Conservation (phyloP, 2,329 filamentous ascomycete species). For the Tothia fuscella region DNA sequence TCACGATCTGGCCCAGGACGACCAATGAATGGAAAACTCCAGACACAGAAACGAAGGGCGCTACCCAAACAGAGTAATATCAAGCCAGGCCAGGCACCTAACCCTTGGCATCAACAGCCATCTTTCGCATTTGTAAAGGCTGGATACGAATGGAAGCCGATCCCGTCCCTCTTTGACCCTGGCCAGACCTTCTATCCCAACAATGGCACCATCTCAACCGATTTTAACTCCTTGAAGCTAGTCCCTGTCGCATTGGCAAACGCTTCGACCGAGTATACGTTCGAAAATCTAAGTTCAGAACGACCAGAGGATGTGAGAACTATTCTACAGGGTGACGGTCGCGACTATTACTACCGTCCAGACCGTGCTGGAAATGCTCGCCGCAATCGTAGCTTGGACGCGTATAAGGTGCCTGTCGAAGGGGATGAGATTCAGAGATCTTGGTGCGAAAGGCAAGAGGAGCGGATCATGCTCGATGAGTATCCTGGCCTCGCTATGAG, state of each 20-base stretch:
- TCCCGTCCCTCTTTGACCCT: conserved; percentile 23
- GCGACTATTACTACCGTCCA: conserved; percentile 4
- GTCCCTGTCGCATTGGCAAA: neutral
- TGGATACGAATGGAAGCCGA: conserved; percentile 2
- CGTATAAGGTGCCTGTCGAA: neutral
- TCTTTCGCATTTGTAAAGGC: too few relatives aligned
- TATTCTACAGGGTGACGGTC: neutral
- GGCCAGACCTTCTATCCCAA: conserved; percentile 26
- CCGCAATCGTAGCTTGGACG: neutral
- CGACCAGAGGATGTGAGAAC: neutral
- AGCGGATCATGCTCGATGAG: conserved; percentile 1
- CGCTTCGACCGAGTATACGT: neutral
- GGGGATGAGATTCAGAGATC: conserved; percentile 2
- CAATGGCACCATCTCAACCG: conserved; percentile 36
- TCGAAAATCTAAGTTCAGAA: conserved; percentile 2
- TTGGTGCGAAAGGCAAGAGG: conserved; percentile 6
- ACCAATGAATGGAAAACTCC: too few relatives aligned
- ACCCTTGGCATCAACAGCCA: too few relatives aligned
- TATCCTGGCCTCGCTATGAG: conserved; percentile 3
- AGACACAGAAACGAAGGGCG: too few relatives aligned
- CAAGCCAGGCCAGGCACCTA: too few relatives aligned
- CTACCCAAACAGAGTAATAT: too few relatives aligned
- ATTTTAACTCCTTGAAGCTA: conserved; percentile 17
- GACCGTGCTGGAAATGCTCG: conserved; percentile 1
- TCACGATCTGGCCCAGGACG: too few relatives aligned